Conservation (phyloP, 345 rosid species). For the Abelmoschus esculentus region DNA sequence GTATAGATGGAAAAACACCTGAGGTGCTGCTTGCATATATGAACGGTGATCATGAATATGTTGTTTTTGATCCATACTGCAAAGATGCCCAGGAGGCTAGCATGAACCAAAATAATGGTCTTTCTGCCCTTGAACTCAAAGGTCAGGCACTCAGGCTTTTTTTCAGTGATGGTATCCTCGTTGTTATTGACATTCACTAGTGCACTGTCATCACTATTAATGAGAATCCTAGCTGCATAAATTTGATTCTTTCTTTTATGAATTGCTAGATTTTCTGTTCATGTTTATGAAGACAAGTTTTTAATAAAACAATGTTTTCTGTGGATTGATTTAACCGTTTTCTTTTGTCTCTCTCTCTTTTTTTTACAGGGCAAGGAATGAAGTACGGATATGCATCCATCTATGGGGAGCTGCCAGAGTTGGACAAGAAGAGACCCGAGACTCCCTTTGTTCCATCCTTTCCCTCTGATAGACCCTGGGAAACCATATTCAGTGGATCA, state of each 20-base stretch:
- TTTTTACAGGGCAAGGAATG: slow-evolving; percentile 19
- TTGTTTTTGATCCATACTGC: slow-evolving; percentile 59
- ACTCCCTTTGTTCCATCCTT: slow-evolving; percentile 26
- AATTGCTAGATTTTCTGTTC: background rate
- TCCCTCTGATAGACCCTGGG: slow-evolving; percentile 79
- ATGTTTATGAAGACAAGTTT: background rate
- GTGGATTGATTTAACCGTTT: background rate
- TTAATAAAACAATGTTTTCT: background rate
- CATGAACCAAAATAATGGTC: slow-evolving; percentile 22
- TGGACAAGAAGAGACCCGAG: slow-evolving; percentile 34
- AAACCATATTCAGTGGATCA: slow-evolving; percentile 66
- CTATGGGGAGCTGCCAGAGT: slow-evolving; percentile 60
- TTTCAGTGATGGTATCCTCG: too few species aligned
- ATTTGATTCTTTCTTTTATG: background rate
- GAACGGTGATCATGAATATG: slow-evolving; percentile 77
- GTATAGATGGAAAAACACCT: slow-evolving; percentile 34
- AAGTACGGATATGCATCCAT: slow-evolving; percentile 62
- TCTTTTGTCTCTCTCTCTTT: background rate
- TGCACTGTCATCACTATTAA: background rate
- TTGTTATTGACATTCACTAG: background rate
- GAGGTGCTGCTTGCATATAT: slow-evolving; percentile 49
- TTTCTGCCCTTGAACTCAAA: slow-evolving; percentile 34
- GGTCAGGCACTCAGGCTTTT: slow-evolving; percentile 24
- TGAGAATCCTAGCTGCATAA: background rate
- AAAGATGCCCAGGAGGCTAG: slow-evolving; percentile 46